A percentile compares a stretch with the other conserved stretches of the same genome.
Evolutionary conservation across 2,329 filamentous ascomycete genomes (phyloP).

Genomic region (Juglanconis juglandina): DNA sequence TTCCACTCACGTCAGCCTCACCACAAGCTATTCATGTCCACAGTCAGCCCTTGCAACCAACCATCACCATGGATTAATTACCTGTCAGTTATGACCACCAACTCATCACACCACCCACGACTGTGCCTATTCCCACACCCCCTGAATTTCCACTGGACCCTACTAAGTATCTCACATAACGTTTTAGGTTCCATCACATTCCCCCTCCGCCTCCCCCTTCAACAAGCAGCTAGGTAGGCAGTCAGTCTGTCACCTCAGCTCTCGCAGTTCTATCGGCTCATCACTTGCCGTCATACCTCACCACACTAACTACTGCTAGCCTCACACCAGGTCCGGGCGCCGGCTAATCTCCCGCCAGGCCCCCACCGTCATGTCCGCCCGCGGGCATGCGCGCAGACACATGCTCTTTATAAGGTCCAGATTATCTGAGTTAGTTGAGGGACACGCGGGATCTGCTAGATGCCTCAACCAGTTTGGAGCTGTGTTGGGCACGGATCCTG

Average conservation of each 20-base stretch:
- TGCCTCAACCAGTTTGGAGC: slow-evolving; percentile 9
- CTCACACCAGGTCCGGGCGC: too few species aligned
- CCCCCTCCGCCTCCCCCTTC: too few species aligned
- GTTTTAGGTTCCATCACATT: too few species aligned
- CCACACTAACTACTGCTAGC: too few species aligned
- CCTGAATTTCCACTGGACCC: too few species aligned
- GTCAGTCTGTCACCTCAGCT: too few species aligned
- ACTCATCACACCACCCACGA: neutral
- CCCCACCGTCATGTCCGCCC: neutral
- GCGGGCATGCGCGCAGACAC: neutral
- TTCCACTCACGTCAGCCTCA: neutral
- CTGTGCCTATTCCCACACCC: too few species aligned
- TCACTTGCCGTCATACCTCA: too few species aligned
- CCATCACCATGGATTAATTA: neutral
- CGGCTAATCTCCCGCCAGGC: neutral
- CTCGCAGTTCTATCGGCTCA: too few species aligned
- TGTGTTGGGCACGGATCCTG: slow-evolving; percentile 1
- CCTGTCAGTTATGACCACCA: neutral
- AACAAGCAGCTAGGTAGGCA: too few species aligned
- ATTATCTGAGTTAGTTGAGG: neutral
- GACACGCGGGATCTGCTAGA: neutral
- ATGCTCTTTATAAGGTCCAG: neutral
- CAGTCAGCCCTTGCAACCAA: neutral
- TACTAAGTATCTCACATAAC: neutral
- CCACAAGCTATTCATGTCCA: neutral